Evolutionary conservation across 2,329 filamentous ascomycete genomes (phyloP).

Genomic region (Cladosporium colombiae): DNA sequence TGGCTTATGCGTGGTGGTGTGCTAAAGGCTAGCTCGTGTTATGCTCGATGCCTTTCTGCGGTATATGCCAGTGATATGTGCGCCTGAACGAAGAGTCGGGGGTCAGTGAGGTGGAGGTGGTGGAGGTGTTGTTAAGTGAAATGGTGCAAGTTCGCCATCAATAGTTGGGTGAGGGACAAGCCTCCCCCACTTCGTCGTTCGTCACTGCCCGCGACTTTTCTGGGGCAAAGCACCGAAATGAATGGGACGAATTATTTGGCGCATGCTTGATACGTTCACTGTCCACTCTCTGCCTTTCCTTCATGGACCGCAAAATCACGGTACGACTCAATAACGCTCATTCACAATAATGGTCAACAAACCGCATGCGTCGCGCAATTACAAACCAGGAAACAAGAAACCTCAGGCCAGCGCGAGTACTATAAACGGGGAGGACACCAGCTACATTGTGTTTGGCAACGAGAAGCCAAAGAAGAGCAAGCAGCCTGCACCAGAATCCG

Average conservation of each 20-base stretch:
- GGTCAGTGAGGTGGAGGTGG: not conserved
- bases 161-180: constrained; percentile 3
- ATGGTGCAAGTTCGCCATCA: constrained; percentile 6
- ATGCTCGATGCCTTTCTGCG: not conserved
- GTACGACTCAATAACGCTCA: not conserved
- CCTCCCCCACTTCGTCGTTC: not conserved
- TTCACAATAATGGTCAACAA: constrained; percentile 49
- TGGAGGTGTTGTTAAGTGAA: not conserved
- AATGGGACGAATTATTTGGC: not conserved
- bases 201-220: constrained; percentile 7
- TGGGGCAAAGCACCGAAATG: constrained; percentile 1
- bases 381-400: constrained; percentile 40
- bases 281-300: not conserved
- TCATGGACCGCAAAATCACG: not conserved
- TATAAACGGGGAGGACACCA: constrained; percentile 49
- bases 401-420: constrained; percentile 34
- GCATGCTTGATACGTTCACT: not conserved
- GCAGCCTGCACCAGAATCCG: constrained; percentile 29
- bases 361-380: constrained; percentile 49
- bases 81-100: not conserved
- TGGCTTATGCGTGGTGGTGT: not conserved
- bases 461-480: constrained; percentile 46
- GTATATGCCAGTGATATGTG: not conserved
- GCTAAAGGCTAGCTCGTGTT: not conserved
- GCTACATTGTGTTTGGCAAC: constrained; percentile 52